phyloP scores from a whole-genome alignment of 441 rosid genomes.

The Corymbia calophylla region DNA sequence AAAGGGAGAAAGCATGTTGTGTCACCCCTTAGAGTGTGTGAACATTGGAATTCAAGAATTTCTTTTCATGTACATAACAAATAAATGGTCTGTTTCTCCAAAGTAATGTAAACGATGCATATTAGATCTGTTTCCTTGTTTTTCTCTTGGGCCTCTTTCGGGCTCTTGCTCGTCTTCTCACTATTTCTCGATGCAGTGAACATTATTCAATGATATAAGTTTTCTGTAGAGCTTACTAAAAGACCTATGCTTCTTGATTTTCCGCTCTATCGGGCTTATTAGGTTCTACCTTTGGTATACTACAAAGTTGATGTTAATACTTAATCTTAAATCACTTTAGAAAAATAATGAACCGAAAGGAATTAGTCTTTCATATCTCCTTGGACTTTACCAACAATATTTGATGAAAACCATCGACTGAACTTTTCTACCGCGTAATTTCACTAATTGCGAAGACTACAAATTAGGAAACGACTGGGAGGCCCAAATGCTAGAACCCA shows the following conservation, averaged over 20 bases:
- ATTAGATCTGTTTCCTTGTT: not conserved
- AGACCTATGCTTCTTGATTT: not conserved
- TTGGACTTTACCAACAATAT: not conserved
- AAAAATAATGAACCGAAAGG: not conserved
- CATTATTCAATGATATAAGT: not conserved
- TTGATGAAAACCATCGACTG: not conserved
- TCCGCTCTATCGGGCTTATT: not conserved
- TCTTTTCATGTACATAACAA: not conserved
- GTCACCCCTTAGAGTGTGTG: not conserved
- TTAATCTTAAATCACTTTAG: not conserved
- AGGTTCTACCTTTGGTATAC: not conserved
- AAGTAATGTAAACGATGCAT: not conserved
- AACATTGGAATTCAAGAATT: not conserved
- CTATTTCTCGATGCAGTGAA: not conserved
- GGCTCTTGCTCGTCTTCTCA: not conserved
- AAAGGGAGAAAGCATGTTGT: not conserved
- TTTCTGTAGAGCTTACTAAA: not conserved
- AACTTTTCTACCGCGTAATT: no score
- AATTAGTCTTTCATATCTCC: not conserved
- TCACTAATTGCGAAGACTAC: no score
- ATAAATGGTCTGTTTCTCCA: not conserved
- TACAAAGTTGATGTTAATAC: not conserved
- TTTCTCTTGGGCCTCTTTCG: not conserved
- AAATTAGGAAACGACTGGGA: no score
- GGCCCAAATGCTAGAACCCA: no score